A percentile compares a stretch with the other conserved stretches of the same genome.
Evolutionary conservation across 2,329 filamentous ascomycete genomes (phyloP).

Genomic region (Aspergillus sp.): DNA sequence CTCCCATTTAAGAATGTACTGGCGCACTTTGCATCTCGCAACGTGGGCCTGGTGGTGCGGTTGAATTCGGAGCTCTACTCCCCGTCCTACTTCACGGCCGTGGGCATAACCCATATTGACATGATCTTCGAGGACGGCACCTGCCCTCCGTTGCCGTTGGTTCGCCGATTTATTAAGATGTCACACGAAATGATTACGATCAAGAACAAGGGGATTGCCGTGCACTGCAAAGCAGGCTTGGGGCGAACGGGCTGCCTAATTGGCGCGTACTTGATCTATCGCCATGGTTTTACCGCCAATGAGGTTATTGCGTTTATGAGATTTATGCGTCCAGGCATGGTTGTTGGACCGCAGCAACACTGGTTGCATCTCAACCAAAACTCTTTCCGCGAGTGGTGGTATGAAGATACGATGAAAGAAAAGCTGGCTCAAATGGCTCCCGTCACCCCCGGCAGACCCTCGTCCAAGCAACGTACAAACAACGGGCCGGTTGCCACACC

Average conservation of each 20-base stretch:
- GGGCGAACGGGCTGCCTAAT: constrained; percentile 94
- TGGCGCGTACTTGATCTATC: constrained; percentile 94
- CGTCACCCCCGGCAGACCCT: constrained; percentile 43
- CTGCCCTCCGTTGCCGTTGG: constrained; percentile 78
- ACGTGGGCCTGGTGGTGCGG: constrained; percentile 87
- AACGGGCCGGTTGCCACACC: constrained; percentile 70
- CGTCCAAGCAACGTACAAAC: constrained; percentile 54
- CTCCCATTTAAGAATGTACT: constrained; percentile 93
- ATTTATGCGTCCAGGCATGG: constrained; percentile 98
- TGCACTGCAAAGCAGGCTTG: constrained; percentile 96
- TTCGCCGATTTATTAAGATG: constrained; percentile 87
- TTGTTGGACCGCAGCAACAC: constrained; percentile 95
- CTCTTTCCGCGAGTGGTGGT: constrained; percentile 97
- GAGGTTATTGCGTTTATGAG: constrained; percentile 97
- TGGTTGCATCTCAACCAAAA: constrained; percentile 97
- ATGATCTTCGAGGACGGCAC: constrained; percentile 99
- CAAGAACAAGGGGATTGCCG: constrained; percentile 85
- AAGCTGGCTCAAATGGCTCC: constrained; percentile 61
- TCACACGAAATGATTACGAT: constrained; percentile 90
- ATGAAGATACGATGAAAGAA: constrained; percentile 68
- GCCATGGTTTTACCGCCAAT: constrained; percentile 93
- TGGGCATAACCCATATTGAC: constrained; percentile 91
- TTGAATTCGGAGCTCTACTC: constrained; percentile 95
- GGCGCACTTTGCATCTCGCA: constrained; percentile 74
- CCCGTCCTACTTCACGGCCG: constrained; percentile 88